phyloP scores from a whole-genome alignment of 2,329 filamentous ascomycete species.

The Ophiostoma sp. region DNA sequence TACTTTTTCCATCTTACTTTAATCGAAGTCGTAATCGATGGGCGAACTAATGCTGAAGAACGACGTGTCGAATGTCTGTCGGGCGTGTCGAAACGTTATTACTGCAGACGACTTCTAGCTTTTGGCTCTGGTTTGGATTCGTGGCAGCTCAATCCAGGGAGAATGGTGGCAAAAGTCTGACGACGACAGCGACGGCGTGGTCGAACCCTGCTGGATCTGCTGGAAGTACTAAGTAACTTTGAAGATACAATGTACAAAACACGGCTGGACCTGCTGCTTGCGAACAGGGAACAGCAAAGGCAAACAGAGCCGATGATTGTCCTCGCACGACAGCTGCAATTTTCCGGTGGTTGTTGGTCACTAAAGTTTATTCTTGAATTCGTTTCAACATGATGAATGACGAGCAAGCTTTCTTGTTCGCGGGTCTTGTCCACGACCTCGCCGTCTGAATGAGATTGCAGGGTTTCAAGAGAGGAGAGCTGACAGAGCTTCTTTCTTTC shows the following conservation, averaged over 20 bases:
- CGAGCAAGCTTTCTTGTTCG: neutral
- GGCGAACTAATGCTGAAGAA: neutral
- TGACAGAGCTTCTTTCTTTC: neutral
- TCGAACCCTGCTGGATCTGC: neutral
- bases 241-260: neutral
- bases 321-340: conserved; percentile 15
- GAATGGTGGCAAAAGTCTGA: conserved; percentile 1
- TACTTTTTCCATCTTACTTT: neutral
- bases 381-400: neutral
- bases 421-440: neutral
- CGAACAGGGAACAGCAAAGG: neutral
- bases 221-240: neutral
- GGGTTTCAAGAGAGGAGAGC: neutral
- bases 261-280: neutral
- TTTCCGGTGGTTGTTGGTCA: neutral
- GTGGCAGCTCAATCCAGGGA: neutral
- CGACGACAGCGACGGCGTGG: neutral
- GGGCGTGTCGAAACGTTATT: too few species aligned
- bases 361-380: neutral
- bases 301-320: neutral
- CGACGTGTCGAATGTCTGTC: neutral
- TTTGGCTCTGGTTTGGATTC: neutral
- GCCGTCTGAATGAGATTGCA: neutral
- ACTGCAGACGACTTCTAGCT: neutral
- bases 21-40: conserved; percentile 6